Conservation (phyloP, 73 alveolate genomes). For the Vitrella brassicaformis region DNA sequence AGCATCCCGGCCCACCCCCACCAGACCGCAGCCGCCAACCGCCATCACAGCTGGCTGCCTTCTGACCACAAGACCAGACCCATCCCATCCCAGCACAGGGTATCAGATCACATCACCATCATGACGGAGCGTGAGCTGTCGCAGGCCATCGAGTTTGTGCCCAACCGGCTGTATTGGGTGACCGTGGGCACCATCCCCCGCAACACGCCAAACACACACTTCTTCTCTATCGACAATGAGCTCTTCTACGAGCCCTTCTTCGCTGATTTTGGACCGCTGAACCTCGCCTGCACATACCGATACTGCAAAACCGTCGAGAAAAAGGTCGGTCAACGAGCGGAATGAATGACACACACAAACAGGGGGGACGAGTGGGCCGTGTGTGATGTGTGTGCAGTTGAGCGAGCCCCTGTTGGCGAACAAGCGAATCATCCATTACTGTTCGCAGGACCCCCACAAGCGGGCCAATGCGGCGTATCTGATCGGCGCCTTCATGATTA, state of each 20-base stretch:
- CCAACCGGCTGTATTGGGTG: background rate
- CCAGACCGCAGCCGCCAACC: too few relatives aligned
- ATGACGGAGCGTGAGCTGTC: background rate
- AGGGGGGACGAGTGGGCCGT: background rate
- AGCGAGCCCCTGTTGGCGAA: background rate
- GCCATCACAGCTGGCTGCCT: too few relatives aligned
- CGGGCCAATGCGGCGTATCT: conserved; percentile 25
- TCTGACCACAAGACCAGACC: too few relatives aligned
- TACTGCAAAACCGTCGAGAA: conserved; percentile 39
- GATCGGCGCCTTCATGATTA: conserved; percentile 12
- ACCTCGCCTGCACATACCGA: conserved; percentile 64
- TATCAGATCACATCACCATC: too few relatives aligned
- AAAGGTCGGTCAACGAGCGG: background rate
- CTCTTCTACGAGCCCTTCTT: conserved; percentile 80
- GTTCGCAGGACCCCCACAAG: conserved; percentile 2
- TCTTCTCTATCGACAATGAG: background rate
- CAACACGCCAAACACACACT: background rate
- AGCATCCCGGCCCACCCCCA: too few relatives aligned
- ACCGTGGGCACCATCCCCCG: background rate
- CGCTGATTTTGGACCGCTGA: conserved; percentile 88
- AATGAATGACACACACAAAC: background rate
- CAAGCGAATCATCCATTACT: conserved; percentile 6
- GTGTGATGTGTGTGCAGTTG: background rate
- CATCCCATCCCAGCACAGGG: too few relatives aligned
- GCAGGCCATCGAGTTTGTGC: background rate